phyloP scores from a whole-genome alignment of 306 rosid genomes.

The Begonia masoniana region DNA sequence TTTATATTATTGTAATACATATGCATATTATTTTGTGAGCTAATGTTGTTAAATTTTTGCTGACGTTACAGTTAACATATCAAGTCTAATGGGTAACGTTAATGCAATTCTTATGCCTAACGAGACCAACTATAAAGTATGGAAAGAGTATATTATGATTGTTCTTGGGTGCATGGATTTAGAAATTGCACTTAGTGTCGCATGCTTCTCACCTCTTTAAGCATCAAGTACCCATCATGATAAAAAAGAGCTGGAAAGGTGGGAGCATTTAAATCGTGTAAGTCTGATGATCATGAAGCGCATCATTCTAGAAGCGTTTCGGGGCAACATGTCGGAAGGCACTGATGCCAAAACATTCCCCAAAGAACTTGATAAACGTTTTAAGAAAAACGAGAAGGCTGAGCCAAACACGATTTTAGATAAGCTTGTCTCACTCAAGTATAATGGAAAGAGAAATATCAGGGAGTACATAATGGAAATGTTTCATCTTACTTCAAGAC shows the following conservation, averaged over 20 bases:
- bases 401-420: not conserved
- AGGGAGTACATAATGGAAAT: no score
- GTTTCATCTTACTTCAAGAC: no score
- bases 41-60: no score
- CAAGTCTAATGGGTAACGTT: no score
- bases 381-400: not conserved
- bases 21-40: no score
- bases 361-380: no score
- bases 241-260: not conserved
- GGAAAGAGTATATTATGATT: not conserved
- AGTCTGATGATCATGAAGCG: not conserved
- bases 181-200: not conserved
- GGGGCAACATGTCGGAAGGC: not conserved
- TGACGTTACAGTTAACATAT: no score
- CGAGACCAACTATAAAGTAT: not conserved
- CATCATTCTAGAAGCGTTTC: not conserved
- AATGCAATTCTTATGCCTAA: not conserved
- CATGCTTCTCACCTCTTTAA: not conserved
- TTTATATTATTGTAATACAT: no score
- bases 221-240: not conserved
- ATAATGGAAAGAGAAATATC: no score
- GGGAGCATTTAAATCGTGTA: not conserved
- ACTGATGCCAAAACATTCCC: no score
- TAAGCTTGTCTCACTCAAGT: no score
- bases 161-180: not conserved